Conservation (phyloP, 495 filamentous ascomycete genomes). For the Amphirosellinia nigrospora region DNA sequence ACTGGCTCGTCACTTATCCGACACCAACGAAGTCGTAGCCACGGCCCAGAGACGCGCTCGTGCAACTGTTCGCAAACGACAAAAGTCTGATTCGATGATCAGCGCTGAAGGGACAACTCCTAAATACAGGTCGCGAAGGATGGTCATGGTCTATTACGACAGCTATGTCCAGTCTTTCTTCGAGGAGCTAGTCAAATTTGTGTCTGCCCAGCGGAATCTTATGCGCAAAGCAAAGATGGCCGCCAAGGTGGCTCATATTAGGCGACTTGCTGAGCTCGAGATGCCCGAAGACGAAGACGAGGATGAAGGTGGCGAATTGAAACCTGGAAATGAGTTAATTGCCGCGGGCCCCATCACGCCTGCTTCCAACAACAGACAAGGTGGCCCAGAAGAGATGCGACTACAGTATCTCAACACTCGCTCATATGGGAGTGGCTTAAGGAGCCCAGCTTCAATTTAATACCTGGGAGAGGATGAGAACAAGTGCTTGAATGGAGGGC, state of each 20-base stretch:
- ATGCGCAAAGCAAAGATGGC: constrained; percentile 81
- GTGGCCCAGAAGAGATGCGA: constrained; percentile 31
- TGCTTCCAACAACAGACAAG: constrained; percentile 13
- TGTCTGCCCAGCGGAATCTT: constrained; percentile 79
- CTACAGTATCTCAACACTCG: constrained; percentile 44
- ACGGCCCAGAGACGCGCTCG: constrained; percentile 50
- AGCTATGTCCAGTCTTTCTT: constrained; percentile 81
- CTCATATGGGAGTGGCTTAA: constrained; percentile 32
- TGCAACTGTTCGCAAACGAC: constrained; percentile 57
- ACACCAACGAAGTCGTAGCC: constrained; percentile 50
- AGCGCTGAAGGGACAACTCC: constrained; percentile 58
- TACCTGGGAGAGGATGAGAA: constrained; percentile 30
- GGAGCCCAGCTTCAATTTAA: constrained; percentile 21
- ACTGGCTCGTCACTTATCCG: constrained; percentile 57
- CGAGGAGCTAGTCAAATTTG: constrained; percentile 78
- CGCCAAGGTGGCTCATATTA: constrained; percentile 64
- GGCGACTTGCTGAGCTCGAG: constrained; percentile 57
- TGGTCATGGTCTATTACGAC: constrained; percentile 90
- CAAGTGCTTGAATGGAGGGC: constrained; percentile 31
- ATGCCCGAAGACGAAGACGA: constrained; percentile 55
- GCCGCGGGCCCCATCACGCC: constrained; percentile 21
- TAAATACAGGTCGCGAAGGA: constrained; percentile 72
- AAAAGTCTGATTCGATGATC: constrained; percentile 64
- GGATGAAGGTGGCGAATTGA: constrained; percentile 38
- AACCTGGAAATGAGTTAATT: constrained; percentile 33